phyloP scores from a whole-genome alignment of 495 filamentous ascomycete species.

The Alectoria sarmentosa region DNA sequence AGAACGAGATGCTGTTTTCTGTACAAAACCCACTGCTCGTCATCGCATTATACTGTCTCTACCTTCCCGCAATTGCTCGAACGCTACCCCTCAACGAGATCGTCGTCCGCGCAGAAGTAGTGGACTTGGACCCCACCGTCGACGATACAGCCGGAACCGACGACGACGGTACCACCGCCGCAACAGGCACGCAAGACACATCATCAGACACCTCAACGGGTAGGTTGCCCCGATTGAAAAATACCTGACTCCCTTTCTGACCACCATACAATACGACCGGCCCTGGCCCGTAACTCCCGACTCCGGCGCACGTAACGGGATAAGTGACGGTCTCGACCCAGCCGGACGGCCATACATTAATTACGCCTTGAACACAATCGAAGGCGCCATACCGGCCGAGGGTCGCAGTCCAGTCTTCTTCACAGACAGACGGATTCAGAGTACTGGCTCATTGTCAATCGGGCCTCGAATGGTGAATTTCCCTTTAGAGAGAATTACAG shows the following conservation, averaged over 20 bases:
- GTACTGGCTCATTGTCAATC: background rate
- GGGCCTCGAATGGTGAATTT: background rate
- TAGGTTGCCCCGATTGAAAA: background rate
- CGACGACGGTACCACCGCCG: background rate
- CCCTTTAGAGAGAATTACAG: too few relatives aligned
- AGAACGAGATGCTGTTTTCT: background rate
- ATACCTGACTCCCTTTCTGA: background rate
- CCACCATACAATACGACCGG: background rate
- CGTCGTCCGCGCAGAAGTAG: background rate
- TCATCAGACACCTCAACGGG: background rate
- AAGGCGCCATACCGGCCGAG: background rate
- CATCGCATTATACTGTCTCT: background rate
- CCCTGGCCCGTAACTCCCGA: background rate
- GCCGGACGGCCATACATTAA: background rate
- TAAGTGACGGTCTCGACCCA: background rate
- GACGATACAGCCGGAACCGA: background rate
- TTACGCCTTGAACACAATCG: background rate
- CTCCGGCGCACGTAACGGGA: background rate
- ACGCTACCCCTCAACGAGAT: background rate
- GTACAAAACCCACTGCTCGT: background rate
- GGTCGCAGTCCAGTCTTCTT: background rate
- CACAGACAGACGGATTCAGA: background rate
- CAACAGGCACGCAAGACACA: background rate
- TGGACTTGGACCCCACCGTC: background rate
- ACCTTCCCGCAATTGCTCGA: background rate